phyloP scores from a whole-genome alignment of 257 asterid genomes.

The Ophiorrhiza pumila region DNA sequence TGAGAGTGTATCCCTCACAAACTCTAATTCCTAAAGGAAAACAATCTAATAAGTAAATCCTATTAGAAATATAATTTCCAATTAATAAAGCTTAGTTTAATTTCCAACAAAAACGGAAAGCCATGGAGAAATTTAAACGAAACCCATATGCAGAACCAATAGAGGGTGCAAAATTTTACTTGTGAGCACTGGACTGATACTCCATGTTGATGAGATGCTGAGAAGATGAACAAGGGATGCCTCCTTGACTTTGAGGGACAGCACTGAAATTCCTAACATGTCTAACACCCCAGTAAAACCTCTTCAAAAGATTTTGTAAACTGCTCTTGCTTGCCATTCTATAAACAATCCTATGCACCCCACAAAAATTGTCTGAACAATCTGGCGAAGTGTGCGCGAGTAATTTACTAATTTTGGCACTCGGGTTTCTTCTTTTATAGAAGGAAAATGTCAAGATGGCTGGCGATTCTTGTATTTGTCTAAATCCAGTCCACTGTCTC shows the following conservation, averaged over 20 bases:
- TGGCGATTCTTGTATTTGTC: neutral
- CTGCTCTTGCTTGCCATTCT: slow-evolving; percentile 52
- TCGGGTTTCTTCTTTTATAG: neutral
- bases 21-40: too few relatives aligned
- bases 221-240: slow-evolving; percentile 34
- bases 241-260: slow-evolving; percentile 49
- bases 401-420: too few relatives aligned
- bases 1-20: too few relatives aligned
- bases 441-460: neutral
- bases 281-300: slow-evolving; percentile 35
- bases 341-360: too few relatives aligned
- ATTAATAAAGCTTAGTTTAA: too few relatives aligned
- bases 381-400: neutral
- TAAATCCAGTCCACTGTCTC: neutral
- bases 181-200: slow-evolving; percentile 75
- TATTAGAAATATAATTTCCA: too few relatives aligned
- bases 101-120: neutral
- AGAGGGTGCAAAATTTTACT: slow-evolving; percentile 30
- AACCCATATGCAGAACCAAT: neutral
- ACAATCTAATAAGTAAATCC: too few relatives aligned
- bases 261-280: slow-evolving; percentile 43
- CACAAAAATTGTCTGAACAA: neutral
- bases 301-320: slow-evolving; percentile 31
- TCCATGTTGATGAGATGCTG: slow-evolving; percentile 72
- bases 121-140: neutral